Evolutionary conservation across 2,329 filamentous ascomycete species (phyloP).

Genomic region (Penicillium sp.): DNA sequence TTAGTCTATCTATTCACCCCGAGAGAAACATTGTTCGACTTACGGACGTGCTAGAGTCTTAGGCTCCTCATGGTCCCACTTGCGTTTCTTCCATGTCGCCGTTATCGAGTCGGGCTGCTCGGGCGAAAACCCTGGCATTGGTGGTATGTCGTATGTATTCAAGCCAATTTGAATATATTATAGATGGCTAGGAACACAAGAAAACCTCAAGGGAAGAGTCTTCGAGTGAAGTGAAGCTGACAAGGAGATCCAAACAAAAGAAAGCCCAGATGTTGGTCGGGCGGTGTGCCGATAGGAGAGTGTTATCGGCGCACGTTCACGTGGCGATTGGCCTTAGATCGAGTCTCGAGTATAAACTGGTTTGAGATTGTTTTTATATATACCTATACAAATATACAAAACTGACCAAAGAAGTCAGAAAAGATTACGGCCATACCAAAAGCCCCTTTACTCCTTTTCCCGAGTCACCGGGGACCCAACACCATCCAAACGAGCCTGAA

Average conservation of each 20-base stretch:
- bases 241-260: constrained; percentile 5
- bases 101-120: constrained; percentile 15
- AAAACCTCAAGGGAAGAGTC: neutral
- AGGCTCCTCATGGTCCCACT: constrained; percentile 24
- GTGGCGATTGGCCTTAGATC: neutral
- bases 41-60: constrained; percentile 17
- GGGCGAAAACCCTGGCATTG: constrained; percentile 21
- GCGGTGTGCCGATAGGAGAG: constrained; percentile 9
- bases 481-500: constrained; percentile 35
- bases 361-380: neutral
- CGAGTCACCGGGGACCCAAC: constrained; percentile 17
- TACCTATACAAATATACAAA: neutral
- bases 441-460: neutral
- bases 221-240: constrained; percentile 1
- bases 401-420: neutral
- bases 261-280: neutral
- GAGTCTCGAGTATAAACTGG: neutral
- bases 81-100: constrained; percentile 24
- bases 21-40: constrained; percentile 2
- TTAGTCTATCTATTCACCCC: neutral
- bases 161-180: constrained; percentile 3
- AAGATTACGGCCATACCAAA: neutral
- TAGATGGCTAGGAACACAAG: neutral
- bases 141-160: neutral
- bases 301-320: neutral